Evolutionary conservation across 306 rosid genomes (phyloP), one percentile per base, ranked within the genome.

Genomic region (Cucumis hystrix): DNA sequence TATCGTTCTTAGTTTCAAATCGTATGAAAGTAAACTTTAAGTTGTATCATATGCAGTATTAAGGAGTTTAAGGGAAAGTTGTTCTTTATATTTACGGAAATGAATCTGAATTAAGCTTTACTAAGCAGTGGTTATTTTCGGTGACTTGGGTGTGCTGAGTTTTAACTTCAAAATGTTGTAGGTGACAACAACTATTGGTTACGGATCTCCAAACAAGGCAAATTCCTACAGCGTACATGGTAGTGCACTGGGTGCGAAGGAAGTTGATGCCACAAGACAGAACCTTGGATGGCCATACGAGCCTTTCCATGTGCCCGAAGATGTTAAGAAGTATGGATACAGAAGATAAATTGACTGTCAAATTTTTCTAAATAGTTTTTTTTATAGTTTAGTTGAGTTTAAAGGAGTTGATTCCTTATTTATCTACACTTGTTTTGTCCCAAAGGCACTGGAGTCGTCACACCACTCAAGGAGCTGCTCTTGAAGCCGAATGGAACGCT

Each of bases 291-390:
- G 99, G 99, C 90, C 99, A 55, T 56, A 79, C 37, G 98, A 92
- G 88, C 99, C 99, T 52, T 95, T 95, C 90, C 98, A 92, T 8
- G 99, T 92, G 70, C 99, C 99, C 1, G 97, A 89, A 82, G 99
- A 95, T 84, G 93, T 95, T 65, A 92, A 92, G 79, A 91, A 80
- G 99, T 91, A 86, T 68, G 87, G 49, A 80, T 56, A 64, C 51
- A n/a, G 40, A 54, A 16, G 25, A 21, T 47, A 70, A 69, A 66
- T 66, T 35, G 35, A 4, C 78, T 20, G 16, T 33, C 54, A 7
- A 5, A 28, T 28, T 28, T 28, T 28, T 28, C 25, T 23, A 23
- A 23, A 23, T 23, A 28, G 3, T 33, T 33, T 33, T 33, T 33
- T 33, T 2, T 3, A 33, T 33, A 33, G 37, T 33, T 33, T 33